Evolutionary conservation across 2,329 filamentous ascomycete species (phyloP), one percentile per base, ranked within the genome.

Genomic region (Lojkania enalia): DNA sequence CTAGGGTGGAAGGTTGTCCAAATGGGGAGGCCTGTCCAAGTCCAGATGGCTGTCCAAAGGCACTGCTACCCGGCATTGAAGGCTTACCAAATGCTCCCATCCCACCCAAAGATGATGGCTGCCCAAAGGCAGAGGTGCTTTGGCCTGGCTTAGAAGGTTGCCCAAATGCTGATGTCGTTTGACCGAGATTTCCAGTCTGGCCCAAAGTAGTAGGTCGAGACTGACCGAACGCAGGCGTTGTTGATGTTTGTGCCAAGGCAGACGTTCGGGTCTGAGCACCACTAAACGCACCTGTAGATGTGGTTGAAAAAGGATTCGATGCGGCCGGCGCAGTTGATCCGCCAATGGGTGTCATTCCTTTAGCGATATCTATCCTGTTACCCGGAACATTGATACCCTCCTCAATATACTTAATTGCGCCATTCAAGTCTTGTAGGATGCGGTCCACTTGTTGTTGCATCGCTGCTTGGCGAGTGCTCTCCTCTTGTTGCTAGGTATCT

Each of bases 371-470:
- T 6, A 63, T 49, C 20, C 67, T 54, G 39, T 71, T 70, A 2
- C 61, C 62, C 30, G 64, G 66, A 5, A 64, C 42, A 32, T 70
- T 61, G 33, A 56, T 58, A 31, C 68, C 69, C 30, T 65, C 67
- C 50, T 63, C 57, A 16, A 71, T 46, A 40, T 71, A 71, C 19
- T 57, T 60, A 35, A 68, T 57, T 12, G 91, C 90, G 2, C 84
- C 87, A 48, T 86, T 78, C 7, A 88, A 67, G 58, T 95, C 85
- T 48, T 75, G 79, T 1, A 89, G 63, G 1, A 85, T 84, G n/a
- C 75, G 79, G 48, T 88, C 80, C 39, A 91, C 88, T 64, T 94
- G 88, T 46, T 84, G 76, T 3, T 86, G 82, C 58, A 67, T 64
- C 50, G 83, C 82, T 20, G 79, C 74, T 57, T 84, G 84, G 5